Evolutionary conservation across 2,329 filamentous ascomycete genomes (phyloP).

Genomic region (Coniochaeta sp.): DNA sequence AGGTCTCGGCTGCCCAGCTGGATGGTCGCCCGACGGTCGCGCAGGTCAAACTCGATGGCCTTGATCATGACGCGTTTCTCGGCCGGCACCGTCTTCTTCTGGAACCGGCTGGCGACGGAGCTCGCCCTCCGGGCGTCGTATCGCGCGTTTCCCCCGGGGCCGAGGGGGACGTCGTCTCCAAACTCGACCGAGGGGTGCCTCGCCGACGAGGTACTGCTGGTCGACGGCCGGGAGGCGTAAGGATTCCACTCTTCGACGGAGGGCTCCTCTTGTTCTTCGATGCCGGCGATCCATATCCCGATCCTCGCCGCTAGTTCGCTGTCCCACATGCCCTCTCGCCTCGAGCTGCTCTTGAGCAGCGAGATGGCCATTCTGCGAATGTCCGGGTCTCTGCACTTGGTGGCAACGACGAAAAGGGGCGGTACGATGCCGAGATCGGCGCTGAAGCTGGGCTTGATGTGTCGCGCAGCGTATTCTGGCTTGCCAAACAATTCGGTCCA

Average conservation of each 20-base stretch:
- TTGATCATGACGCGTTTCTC: constrained; percentile 49
- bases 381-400: constrained; percentile 52
- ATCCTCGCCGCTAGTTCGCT: constrained; percentile 50
- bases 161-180: constrained; percentile 24
- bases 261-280: constrained; percentile 41
- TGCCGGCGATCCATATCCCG: constrained; percentile 44
- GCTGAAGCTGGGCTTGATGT: constrained; percentile 56
- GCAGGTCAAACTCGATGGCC: constrained; percentile 48
- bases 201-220: constrained; percentile 15
- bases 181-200: constrained; percentile 23
- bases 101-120: constrained; percentile 12
- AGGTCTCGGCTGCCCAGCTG: constrained; percentile 47
- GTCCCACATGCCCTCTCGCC: constrained; percentile 65
- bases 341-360: constrained; percentile 49
- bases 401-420: constrained; percentile 58
- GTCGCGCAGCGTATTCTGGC: constrained; percentile 34
- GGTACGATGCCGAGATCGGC: constrained; percentile 58
- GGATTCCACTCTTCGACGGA: neutral
- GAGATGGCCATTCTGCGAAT: constrained; percentile 54
- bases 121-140: constrained; percentile 24
- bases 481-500: constrained; percentile 28
- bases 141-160: constrained; percentile 35
- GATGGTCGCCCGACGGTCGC: constrained; percentile 39
- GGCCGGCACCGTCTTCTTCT: constrained; percentile 34
- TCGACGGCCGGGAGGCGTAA: constrained; percentile 12